Conservation (phyloP, 306 rosid genomes). For the Quercus glauca region DNA sequence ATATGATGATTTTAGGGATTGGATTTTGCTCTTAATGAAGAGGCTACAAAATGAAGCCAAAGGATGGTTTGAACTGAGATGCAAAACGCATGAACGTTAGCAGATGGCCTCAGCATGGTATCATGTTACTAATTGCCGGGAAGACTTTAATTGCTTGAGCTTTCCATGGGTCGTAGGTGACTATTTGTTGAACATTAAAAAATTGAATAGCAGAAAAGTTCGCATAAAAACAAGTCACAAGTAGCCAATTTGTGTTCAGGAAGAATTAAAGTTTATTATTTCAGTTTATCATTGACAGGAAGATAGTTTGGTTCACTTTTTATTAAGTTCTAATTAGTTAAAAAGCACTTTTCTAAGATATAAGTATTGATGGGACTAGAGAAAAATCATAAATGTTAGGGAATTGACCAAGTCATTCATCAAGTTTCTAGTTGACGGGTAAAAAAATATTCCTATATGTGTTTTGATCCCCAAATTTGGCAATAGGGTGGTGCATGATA, state of each 20-base stretch:
- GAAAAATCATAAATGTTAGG: too few relatives aligned
- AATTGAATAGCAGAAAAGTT: conserved; percentile 25
- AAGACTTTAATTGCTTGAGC: conserved; percentile 52
- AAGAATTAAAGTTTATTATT: neutral
- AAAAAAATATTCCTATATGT: too few relatives aligned
- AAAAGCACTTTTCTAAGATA: too few relatives aligned
- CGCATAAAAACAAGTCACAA: neutral
- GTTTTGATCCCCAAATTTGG: too few relatives aligned
- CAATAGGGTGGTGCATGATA: too few relatives aligned
- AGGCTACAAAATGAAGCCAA: conserved; percentile 61
- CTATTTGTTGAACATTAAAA: conserved; percentile 55
- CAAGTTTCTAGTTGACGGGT: too few relatives aligned
- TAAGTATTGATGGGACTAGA: too few relatives aligned
- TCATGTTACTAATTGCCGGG: conserved; percentile 41
- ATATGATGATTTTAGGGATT: conserved; percentile 72
- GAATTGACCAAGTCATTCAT: too few relatives aligned
- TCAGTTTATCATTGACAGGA: too few relatives aligned
- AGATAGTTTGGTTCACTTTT: too few relatives aligned
- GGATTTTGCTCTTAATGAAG: conserved; percentile 59
- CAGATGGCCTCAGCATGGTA: conserved; percentile 90
- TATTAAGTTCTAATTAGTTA: too few relatives aligned
- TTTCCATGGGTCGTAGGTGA: conserved; percentile 87
- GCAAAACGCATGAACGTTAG: conserved; percentile 32
- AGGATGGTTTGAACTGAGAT: conserved; percentile 69
- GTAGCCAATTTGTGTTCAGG: neutral